phyloP scores from a whole-genome alignment of 1,284 basidiomycete species.

The Tausonia pullulans region DNA sequence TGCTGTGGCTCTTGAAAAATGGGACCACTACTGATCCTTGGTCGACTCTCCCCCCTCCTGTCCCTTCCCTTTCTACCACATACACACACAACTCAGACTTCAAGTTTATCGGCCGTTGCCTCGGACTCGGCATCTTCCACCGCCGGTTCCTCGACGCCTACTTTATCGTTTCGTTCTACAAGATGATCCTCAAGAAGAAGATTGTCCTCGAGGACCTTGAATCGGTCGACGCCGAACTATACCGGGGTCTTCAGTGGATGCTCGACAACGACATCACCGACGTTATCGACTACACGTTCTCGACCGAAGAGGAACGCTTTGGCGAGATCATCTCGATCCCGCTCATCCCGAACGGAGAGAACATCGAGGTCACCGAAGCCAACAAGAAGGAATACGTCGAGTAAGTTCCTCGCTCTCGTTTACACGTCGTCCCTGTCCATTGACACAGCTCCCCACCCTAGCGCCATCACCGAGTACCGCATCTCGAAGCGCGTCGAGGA shows the following conservation, averaged over 20 bases:
- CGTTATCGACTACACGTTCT: conserved; percentile 89
- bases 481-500: conserved; percentile 86
- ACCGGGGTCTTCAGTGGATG: conserved; percentile 94
- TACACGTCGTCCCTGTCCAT: conserved; percentile 10
- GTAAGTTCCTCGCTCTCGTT: conserved; percentile 25
- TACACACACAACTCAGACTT: conserved; percentile 47
- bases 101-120: conserved; percentile 92
- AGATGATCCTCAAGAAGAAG: conserved; percentile 90
- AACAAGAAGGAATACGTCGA: conserved; percentile 99
- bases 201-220: conserved; percentile 77
- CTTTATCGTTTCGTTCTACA: conserved; percentile 98
- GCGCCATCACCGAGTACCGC: conserved; percentile 80
- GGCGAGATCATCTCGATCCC: conserved; percentile 92
- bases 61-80: not conserved
- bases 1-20: too few species aligned
- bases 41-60: not conserved
- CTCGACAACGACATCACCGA: conserved; percentile 91
- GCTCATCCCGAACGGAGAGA: conserved; percentile 73
- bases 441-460: conserved; percentile 17
- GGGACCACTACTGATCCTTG: too few species aligned
- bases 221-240: conserved; percentile 77
- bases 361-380: conserved; percentile 80
- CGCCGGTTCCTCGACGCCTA: conserved; percentile 97
- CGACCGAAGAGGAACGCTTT: conserved; percentile 89
- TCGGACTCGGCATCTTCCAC: conserved; percentile 96